These are phyloP conservation scores for Scytalidium lignicola DNA, from an alignment of 2,329 filamentous ascomycete species.

Conservation along the genomic window DNA sequence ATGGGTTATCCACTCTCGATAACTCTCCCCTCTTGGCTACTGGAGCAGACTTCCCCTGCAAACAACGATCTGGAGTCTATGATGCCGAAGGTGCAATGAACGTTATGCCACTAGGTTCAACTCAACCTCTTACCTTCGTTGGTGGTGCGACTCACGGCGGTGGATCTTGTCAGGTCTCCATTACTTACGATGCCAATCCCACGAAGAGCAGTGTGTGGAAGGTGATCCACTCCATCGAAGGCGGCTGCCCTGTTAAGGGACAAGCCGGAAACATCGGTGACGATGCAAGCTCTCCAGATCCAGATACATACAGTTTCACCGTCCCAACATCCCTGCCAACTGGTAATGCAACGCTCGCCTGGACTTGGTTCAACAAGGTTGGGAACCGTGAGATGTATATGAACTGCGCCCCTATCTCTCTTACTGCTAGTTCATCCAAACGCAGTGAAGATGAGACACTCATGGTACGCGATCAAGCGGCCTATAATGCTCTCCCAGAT, in stretches of 20 bases:
- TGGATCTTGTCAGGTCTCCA: conserved; percentile 83
- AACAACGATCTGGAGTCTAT: conserved; percentile 47
- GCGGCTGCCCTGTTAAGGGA: conserved; percentile 70
- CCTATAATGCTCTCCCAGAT: conserved; percentile 59
- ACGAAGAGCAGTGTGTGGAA: conserved; percentile 68
- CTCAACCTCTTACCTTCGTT: conserved; percentile 57
- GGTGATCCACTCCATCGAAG: conserved; percentile 83
- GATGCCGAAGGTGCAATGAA: conserved; percentile 47
- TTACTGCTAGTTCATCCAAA: conserved; percentile 50
- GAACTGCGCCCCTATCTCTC: conserved; percentile 78
- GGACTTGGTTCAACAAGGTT: conserved; percentile 92
- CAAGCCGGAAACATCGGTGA: conserved; percentile 52
- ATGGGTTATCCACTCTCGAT: conserved; percentile 39
- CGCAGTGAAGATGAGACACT: conserved; percentile 26
- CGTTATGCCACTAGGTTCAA: conserved; percentile 57
- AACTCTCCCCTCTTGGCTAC: conserved; percentile 59
- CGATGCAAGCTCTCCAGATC: conserved; percentile 37
- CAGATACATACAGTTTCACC: conserved; percentile 60
- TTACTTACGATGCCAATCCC: conserved; percentile 73
- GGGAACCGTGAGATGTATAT: conserved; percentile 98
- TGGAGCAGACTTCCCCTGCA: conserved; percentile 80
- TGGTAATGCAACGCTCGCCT: conserved; percentile 77
- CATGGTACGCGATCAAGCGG: conserved; percentile 35
- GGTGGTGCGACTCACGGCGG: conserved; percentile 81
- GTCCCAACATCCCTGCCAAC: conserved; percentile 67